Evolutionary conservation across 139 green algal genomes (phyloP), one percentile per base, ranked within the genome.

Genomic region (Volvox africanus): DNA sequence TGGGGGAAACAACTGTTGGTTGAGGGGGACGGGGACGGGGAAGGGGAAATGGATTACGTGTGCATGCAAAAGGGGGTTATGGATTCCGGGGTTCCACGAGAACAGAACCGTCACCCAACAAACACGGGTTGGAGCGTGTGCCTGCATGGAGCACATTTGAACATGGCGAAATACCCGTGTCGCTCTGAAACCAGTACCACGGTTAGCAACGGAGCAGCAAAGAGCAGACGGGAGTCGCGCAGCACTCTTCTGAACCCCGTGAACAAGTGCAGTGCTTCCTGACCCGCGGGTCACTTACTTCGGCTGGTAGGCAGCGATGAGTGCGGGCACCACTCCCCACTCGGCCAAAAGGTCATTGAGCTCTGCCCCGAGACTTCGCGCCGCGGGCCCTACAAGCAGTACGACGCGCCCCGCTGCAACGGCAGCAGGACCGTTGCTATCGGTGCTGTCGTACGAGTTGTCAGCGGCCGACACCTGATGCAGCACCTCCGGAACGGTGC

Each of bases 281-380:
- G 71, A 79, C 71, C 71, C 20, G 32, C 14, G 71, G 28, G 13
- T 9, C n/a, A 62, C 80, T 33, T 76, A 92, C 85, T 65, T 88
- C 24, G n/a, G 37, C 50, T 88, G 85, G 83, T 80, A 44, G 20
- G 68, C 86, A 3, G 78, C 91, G 35, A 93, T 75, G 2, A 93
- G 26, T 9, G 87, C 87, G 22, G 91, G 91, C 71, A 87, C 87
- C 82, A 93, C 61, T 3, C 79, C 91, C 73, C 77, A 80, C 71
- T 87, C 69, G 33, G 61, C 71, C 61, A 92, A 55, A 35, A 37
- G n/a, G 28, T 93, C 80, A 73, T 93, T 93, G 12, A 93, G 50
- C 30, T n/a, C 0, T 0, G 65, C 65, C 13, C 71, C 91, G 0
- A 80, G 61, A 33, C 33, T n/a, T 36, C 37, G 24, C 19, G 87